Percentiles rank a stretch among this genome's conserved stretches.
Evolutionary conservation across 2,329 filamentous ascomycete genomes (phyloP).

Genomic region (Penicillium sp.): DNA sequence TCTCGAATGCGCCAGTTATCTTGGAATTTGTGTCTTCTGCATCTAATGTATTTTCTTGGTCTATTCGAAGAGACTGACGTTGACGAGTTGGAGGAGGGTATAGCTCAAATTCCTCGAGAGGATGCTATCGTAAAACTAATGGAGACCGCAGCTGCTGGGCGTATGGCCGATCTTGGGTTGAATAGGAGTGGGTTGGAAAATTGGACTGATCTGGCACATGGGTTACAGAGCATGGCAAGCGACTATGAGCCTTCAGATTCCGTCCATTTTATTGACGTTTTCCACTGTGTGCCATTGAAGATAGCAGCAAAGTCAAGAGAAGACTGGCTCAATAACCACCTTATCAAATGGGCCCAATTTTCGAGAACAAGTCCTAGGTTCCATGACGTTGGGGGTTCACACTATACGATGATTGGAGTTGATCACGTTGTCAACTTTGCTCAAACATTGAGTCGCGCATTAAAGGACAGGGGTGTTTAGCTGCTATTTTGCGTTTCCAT

Average conservation of each 20-base stretch:
- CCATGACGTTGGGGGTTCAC: conserved; percentile 35
- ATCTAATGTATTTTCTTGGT: conserved; percentile 40
- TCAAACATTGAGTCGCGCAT: conserved; percentile 18
- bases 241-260: conserved; percentile 17
- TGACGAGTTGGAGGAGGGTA: conserved; percentile 17
- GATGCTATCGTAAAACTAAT: conserved; percentile 15
- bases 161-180: conserved; percentile 1
- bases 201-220: background rate
- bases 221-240: background rate
- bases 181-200: background rate
- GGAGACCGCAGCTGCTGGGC: background rate
- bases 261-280: conserved; percentile 31
- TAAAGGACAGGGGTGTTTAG: background rate
- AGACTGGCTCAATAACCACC: conserved; percentile 16
- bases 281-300: background rate
- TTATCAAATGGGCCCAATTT: conserved; percentile 37
- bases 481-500: no score
- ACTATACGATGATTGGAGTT: conserved; percentile 39
- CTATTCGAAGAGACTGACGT: conserved; percentile 33
- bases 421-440: conserved; percentile 35
- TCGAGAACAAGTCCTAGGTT: conserved; percentile 21
- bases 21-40: conserved; percentile 37
- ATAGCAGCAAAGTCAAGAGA: background rate
- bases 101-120: conserved; percentile 12
- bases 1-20: conserved; percentile 37